Conservation (phyloP, 495 filamentous ascomycete species). For the Neohortaea acidophila region DNA sequence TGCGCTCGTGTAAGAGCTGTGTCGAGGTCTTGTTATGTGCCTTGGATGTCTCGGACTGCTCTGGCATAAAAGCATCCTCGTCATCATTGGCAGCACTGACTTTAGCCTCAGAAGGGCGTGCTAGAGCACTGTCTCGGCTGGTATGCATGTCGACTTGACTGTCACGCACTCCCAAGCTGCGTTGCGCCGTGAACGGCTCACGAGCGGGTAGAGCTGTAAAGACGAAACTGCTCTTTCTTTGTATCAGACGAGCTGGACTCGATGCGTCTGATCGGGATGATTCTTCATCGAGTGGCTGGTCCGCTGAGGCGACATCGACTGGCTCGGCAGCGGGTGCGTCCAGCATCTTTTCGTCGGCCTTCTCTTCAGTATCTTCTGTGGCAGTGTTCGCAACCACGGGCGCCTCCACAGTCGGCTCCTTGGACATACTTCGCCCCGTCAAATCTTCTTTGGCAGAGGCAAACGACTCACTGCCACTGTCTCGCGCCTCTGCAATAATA, state of each 20-base stretch:
- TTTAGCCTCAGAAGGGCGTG: constrained; percentile 34
- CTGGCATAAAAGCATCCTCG: constrained; percentile 37
- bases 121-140: constrained; percentile 20
- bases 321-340: constrained; percentile 22
- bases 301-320: neutral
- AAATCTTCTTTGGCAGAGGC: constrained; percentile 9
- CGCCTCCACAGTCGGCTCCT: constrained; percentile 5
- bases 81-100: constrained; percentile 33
- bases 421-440: constrained; percentile 24
- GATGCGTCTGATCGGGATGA: constrained; percentile 48
- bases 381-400: constrained; percentile 6
- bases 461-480: constrained; percentile 12
- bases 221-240: constrained; percentile 84
- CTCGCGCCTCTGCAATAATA: constrained; percentile 24
- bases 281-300: constrained; percentile 32
- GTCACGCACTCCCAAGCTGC: constrained; percentile 62
- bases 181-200: constrained; percentile 64
- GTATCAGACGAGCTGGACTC: constrained; percentile 42
- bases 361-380: neutral
- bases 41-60: constrained; percentile 37
- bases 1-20: constrained; percentile 78
- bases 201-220: constrained; percentile 85
- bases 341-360: constrained; percentile 30
- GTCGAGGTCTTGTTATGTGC: constrained; percentile 80
- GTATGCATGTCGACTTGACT: constrained; percentile 57